Base-by-base conservation (phyloP, 345 rosid genomes). In the Populus alba region DNA sequence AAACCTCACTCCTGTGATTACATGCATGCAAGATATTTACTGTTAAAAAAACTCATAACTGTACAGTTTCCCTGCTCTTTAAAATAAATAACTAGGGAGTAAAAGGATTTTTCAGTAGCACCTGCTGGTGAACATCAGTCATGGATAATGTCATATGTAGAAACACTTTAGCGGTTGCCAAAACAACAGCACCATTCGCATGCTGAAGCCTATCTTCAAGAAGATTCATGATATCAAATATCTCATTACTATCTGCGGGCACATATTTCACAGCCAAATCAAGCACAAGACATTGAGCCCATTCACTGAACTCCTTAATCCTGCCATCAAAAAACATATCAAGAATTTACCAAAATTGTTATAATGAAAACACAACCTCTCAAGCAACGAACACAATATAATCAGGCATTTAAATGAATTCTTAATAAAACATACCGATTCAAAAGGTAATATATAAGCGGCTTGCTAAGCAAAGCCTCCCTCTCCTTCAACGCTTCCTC, bases 141-240 rank as follows among this genome's bases (percentile, higher is more conserved):
- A 96, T 94, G 77, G 98, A 92, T 82, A 96, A 82, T 55, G 99
- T 96, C 85, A 91, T 75, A 74, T 94, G 95, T 69, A 96, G 86
- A 84, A 96, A 96, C 66, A 96, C 88, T 87, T 92, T 96, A 83
- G 87, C 86, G 59, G 95, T 90, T 65, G 99, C 95, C 81, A 96
- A 87, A 68, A 96, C 99, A 81, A 96, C 98, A 80, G 98, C 99
- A 75, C 99, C 98, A 90, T 96, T 96, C 75, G 99, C 99, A 86
- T 96, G 98, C 79, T 96, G 97, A 82, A 96, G 99, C 83, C 99
- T 92, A 89, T 96, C 99, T 85, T 94, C 99, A 75, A 96, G 92
- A 83, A 96, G 94, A 87, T 96, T 96, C 99, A 96, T 96, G 76
- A 94, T 89, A 83, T 96, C 98, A 86, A 96, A 96, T 84, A 91